A percentile compares a stretch with the other conserved stretches of the same genome.
These are phyloP conservation scores for Scedosporium boydii DNA, from an alignment of 2,329 filamentous ascomycete species.

Conservation along the genomic window DNA sequence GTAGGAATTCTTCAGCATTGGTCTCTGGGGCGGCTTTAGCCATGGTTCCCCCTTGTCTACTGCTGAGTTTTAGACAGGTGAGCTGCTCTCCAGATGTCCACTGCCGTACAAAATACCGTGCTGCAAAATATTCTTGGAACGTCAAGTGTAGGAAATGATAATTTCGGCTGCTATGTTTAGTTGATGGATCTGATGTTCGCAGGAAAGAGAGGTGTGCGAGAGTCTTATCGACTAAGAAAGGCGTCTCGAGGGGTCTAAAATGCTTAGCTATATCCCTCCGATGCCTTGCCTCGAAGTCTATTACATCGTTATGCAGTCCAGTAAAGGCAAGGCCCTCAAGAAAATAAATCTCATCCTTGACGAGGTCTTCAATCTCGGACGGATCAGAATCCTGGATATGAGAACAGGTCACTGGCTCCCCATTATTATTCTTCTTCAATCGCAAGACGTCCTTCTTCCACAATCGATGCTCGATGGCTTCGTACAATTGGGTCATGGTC, in stretches of 20 bases:
- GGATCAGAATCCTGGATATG: background rate
- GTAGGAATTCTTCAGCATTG: conserved; percentile 17
- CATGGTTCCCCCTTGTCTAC: background rate
- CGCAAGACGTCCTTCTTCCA: conserved; percentile 28
- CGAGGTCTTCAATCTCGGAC: conserved; percentile 4
- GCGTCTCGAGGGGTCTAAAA: conserved; percentile 4
- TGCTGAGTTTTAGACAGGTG: conserved; percentile 8
- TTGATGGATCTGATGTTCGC: conserved; percentile 19
- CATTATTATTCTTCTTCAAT: conserved; percentile 15
- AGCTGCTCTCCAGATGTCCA: conserved; percentile 16
- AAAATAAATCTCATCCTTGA: conserved; percentile 14
- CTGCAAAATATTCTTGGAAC: conserved; percentile 32
- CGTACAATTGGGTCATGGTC: conserved; percentile 29
- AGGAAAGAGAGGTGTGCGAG: conserved; percentile 25
- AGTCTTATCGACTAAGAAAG: conserved; percentile 10
- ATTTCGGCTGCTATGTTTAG: conserved; percentile 8
- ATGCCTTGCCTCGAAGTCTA: conserved; percentile 21
- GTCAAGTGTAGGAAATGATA: conserved; percentile 33
- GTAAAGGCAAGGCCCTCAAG: conserved; percentile 25
- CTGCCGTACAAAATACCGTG: conserved; percentile 25
- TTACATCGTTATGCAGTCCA: conserved; percentile 21
- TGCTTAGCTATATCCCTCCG: conserved; percentile 12
- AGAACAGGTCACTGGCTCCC: background rate
- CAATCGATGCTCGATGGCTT: conserved; percentile 22
- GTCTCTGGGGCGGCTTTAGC: background rate